Evolutionary conservation across 768 basidiomycete species (phyloP).

Genomic region (Boletus vinaceobasis): DNA sequence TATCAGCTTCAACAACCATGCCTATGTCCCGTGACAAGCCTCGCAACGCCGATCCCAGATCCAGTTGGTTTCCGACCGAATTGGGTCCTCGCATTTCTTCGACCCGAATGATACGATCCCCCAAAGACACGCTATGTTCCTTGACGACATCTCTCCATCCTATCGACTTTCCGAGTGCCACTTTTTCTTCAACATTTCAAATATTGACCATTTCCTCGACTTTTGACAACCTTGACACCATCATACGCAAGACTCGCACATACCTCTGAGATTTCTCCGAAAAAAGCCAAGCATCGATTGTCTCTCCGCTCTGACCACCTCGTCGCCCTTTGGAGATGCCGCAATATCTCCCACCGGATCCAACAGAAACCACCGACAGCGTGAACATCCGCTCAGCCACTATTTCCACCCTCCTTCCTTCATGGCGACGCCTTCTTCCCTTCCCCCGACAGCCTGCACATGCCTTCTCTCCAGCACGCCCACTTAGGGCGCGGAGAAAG

Average conservation of each 20-base stretch:
- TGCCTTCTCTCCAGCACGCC: conserved; percentile 16
- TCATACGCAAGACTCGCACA: not conserved
- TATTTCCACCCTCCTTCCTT: not conserved
- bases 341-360: not conserved
- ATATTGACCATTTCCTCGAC: not conserved
- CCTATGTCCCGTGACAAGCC: not conserved
- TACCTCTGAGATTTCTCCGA: not conserved
- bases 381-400: not conserved
- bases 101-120: not conserved
- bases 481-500: conserved; percentile 15
- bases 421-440: not conserved
- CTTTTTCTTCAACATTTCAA: not conserved
- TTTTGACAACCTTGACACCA: not conserved
- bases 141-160: not conserved
- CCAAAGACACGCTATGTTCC: not conserved
- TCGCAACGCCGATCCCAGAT: not conserved
- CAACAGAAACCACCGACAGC: not conserved
- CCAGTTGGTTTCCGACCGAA: not conserved
- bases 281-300: not conserved
- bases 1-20: not conserved
- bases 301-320: not conserved
- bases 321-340: not conserved
- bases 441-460: not conserved
- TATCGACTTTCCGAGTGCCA: not conserved
- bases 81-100: not conserved